Conservation (phyloP, 306 rosid genomes). For the Ochetophila trinervis region DNA sequence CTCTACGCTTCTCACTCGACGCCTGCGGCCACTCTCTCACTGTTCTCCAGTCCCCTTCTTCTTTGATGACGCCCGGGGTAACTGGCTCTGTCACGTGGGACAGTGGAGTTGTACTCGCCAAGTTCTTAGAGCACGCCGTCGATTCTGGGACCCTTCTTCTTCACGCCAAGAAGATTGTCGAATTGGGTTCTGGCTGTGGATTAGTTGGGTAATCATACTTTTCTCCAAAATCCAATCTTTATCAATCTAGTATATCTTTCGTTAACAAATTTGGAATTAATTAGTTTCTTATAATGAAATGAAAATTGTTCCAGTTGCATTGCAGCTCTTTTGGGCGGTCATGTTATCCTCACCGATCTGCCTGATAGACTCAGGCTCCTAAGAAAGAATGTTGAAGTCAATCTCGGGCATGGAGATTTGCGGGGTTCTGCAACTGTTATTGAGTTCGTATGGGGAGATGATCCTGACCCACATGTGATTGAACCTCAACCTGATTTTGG, state of each 20-base stretch:
- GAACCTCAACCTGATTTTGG: constrained; percentile 63
- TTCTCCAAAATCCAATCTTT: constrained; percentile 12
- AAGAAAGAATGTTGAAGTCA: constrained; percentile 64
- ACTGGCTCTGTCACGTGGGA: constrained; percentile 95
- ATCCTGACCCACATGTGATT: constrained; percentile 54
- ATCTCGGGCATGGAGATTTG: constrained; percentile 44
- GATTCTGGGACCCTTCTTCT: constrained; percentile 59
- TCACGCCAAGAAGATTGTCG: constrained; percentile 64
- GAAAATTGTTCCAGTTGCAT: constrained; percentile 49
- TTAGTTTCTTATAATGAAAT: constrained; percentile 1
- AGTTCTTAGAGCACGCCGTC: constrained; percentile 80
- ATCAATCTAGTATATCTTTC: no score
- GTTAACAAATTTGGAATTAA: no score
- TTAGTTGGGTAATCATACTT: constrained; percentile 59
- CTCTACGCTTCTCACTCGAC: constrained; percentile 57
- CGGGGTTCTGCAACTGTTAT: constrained; percentile 58
- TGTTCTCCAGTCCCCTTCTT: constrained; percentile 85
- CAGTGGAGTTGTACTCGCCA: constrained; percentile 70
- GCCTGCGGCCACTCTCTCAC: constrained; percentile 82
- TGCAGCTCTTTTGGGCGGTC: constrained; percentile 82
- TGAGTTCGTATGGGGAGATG: constrained; percentile 77
- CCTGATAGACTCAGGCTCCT: constrained; percentile 76
- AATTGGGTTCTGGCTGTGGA: constrained; percentile 84
- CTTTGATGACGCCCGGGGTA: constrained; percentile 77
- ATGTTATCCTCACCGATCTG: constrained; percentile 68